Base-by-base conservation (phyloP, 2,329 filamentous ascomycete species). In the Penicillium sclerotigenum region DNA sequence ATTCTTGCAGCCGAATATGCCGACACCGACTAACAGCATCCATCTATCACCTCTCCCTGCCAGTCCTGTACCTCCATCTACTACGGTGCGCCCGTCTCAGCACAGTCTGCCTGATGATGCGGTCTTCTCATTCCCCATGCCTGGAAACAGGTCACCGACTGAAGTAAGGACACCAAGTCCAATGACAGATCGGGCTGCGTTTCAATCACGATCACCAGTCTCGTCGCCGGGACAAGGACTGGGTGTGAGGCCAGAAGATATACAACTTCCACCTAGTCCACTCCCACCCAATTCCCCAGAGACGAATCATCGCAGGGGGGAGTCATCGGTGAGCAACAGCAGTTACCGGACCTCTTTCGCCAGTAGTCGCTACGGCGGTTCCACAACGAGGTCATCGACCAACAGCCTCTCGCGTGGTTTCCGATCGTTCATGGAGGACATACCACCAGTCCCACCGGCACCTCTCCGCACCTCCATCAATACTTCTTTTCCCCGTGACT, bases 11-110 rank as follows among this genome's bases (percentile, higher is more conserved):
- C 79, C 81, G 48, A 82, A 80, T 50, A 80, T 87, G 69, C 74
- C 87, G 54, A 89, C 86, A 11, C 86, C 86, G 47, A 76, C 82
- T 47, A 89, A 85, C 71, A 80, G 80, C 54, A 82, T 81, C 62
- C 81, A 81, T 48, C 77, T 82, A 26, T 90, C 88, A n/a, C 87
- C 87, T 8, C 77, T 80, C 52, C 85, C 83, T 14, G 80, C 83
- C 26, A 77, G 74, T 55, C 79, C 79, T 70, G 64, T 78, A 68
- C 56, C 74, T 68, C 66, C 75, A 74, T 70, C 77, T 68, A 71
- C 77, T 68, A 71, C 75, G 14, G 72, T 71, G 57, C 71, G 65
- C 22, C 54, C 68, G n/a, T 66, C 66, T 38, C 69, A 20, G n/a
- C n/a, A 74, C 52, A 77, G 71, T 59, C 72, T 70, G 43, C 26